A percentile compares a stretch with the other conserved stretches of the same genome.
Conservation (phyloP, 129 eudicot species). For the Saposhnikovia divaricata region DNA sequence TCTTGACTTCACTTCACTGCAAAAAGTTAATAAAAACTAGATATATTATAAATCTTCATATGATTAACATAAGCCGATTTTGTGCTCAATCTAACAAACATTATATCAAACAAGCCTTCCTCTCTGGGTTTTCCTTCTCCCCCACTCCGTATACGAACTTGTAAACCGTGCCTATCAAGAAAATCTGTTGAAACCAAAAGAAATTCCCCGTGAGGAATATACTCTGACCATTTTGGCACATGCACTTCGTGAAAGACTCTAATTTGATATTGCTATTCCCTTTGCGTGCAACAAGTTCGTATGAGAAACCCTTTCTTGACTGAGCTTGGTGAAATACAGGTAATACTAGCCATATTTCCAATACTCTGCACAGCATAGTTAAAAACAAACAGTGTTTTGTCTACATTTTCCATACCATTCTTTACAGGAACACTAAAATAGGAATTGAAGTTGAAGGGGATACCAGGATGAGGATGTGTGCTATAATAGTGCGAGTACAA, state of each 20-base stretch:
- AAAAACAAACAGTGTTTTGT: conserved; percentile 38
- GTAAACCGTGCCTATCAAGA: conserved; percentile 14
- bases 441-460: conserved; percentile 30
- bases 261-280: conserved; percentile 33
- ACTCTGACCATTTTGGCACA: conserved; percentile 21
- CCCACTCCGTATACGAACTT: conserved; percentile 21
- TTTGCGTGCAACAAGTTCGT: conserved; percentile 31
- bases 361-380: conserved; percentile 23
- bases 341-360: conserved; percentile 38
- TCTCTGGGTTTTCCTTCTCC: background rate
- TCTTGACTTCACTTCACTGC: background rate
- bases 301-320: conserved; percentile 20
- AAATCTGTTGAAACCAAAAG: conserved; percentile 42
- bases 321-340: conserved; percentile 43
- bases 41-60: background rate
- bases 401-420: conserved; percentile 19
- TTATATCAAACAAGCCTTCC: background rate
- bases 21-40: background rate
- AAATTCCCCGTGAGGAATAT: conserved; percentile 25
- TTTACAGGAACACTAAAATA: conserved; percentile 25
- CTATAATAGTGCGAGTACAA: conserved; percentile 40
- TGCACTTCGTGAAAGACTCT: conserved; percentile 27
- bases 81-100: background rate
- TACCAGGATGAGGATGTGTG: conserved; percentile 32
- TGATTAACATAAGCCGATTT: background rate